A percentile compares a stretch with the other conserved stretches of the same genome.
These are phyloP conservation scores for Lepiota brunneoincarnata DNA, from an alignment of 768 basidiomycete genomes.

Conservation along the genomic window DNA sequence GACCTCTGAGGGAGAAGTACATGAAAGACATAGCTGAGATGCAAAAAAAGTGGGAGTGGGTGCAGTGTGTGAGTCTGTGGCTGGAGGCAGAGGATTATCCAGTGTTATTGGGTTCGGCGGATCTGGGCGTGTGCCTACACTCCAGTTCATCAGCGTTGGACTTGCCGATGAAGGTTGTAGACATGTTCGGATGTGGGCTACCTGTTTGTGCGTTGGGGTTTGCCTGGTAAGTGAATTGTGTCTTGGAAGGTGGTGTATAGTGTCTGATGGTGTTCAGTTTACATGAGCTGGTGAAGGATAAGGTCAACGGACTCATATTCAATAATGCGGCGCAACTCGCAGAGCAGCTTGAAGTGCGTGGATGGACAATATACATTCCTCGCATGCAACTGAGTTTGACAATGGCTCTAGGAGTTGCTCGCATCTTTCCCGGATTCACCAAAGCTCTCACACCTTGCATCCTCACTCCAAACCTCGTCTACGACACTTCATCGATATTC, in stretches of 20 bases:
- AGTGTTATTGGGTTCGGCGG: constrained; percentile 80
- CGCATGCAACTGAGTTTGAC: background rate
- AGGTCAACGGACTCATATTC: constrained; percentile 84
- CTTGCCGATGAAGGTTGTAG: constrained; percentile 98
- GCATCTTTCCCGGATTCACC: constrained; percentile 56
- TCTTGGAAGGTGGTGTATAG: background rate
- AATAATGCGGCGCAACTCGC: constrained; percentile 64
- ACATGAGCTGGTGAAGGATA: constrained; percentile 81
- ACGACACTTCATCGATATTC: constrained; percentile 22
- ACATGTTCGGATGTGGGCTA: constrained; percentile 97
- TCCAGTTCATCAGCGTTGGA: constrained; percentile 88
- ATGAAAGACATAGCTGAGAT: constrained; percentile 64
- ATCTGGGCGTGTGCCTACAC: constrained; percentile 90
- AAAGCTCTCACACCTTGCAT: constrained; percentile 48
- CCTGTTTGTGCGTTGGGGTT: constrained; percentile 92
- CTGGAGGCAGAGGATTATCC: constrained; percentile 91
- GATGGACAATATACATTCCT: too few species aligned
- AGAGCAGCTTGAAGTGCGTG: constrained; percentile 62
- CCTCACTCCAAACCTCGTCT: constrained; percentile 39
- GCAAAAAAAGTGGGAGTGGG: constrained; percentile 72
- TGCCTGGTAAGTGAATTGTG: constrained; percentile 56
- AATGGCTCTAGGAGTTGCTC: constrained; percentile 46
- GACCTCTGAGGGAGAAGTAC: constrained; percentile 70
- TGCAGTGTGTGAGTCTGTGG: constrained; percentile 82
- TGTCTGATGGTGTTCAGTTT: constrained; percentile 47